These are phyloP conservation scores for Syzygium aromaticum DNA, from an alignment of 345 rosid species.

Conservation along the genomic window DNA sequence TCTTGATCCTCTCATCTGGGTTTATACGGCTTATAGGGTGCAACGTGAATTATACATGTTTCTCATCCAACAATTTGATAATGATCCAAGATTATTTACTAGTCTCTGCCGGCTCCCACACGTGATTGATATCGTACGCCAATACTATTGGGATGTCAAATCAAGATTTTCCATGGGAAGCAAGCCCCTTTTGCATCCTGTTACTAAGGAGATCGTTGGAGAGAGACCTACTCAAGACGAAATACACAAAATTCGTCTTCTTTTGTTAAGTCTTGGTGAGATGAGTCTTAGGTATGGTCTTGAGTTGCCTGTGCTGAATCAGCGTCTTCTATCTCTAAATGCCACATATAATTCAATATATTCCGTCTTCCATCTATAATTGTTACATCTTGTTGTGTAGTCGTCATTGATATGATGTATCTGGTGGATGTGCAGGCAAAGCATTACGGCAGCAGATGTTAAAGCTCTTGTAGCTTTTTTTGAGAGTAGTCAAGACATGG, in stretches of 20 bases:
- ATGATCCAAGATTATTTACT: constrained; percentile 67
- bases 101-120: constrained; percentile 76
- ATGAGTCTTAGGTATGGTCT: constrained; percentile 79
- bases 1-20: constrained; percentile 86
- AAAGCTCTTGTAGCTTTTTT: constrained; percentile 71
- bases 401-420: not conserved
- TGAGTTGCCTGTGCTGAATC: not conserved
- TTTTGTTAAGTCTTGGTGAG: constrained; percentile 90
- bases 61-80: constrained; percentile 78
- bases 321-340: not conserved
- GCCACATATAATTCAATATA: not conserved
- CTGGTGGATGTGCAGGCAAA: constrained; percentile 52
- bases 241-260: constrained; percentile 89
- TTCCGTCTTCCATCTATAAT: not conserved
- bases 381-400: not conserved
- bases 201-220: constrained; percentile 43
- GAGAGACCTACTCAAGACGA: constrained; percentile 81
- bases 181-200: constrained; percentile 74
- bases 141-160: constrained; percentile 81
- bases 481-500: constrained; percentile 84
- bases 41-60: constrained; percentile 96
- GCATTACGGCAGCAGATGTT: constrained; percentile 53
- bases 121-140: constrained; percentile 66
- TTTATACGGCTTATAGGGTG: constrained; percentile 70
- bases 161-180: constrained; percentile 55